Base-by-base conservation (phyloP, 2,329 filamentous ascomycete species). In the Magnaporthiopsis poae region DNA sequence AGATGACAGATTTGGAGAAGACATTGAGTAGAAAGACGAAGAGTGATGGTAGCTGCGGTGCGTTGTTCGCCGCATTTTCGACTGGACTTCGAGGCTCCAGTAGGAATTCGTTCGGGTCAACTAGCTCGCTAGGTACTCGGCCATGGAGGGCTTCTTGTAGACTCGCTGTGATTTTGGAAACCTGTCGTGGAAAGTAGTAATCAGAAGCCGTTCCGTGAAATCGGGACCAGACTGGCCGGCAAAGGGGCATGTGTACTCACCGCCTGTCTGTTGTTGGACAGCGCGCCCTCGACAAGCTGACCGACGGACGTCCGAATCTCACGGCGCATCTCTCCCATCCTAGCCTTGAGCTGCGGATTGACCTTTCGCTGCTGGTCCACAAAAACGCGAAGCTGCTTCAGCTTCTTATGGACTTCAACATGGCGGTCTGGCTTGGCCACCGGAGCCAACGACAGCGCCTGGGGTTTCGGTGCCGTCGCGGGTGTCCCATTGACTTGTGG, bases 11-110 rank as follows among this genome's bases (percentile, higher is more conserved):
- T 75, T 94, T 94, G 68, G 87, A 79, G 68, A 93, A 85, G 61
- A 88, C 84, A 70, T 90, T 91, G 67, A 93, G 80, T 3, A 90
- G 81, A 73, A 91, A 94, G n/a, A 93, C 75, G 66, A 89, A 83
- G 8, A 89, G 74, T 0, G 82, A 84, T 0, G 88, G 84, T 8
- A 86, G 78, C 52, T 80, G 75, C 63, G 72, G 69, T 18, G 80
- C 80, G 69, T 83, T 83, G 68, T 78, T 72, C 18, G 69, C n/a
- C 18, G 77, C 79, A 15, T 77, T 79, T 39, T 79, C 73, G 2
- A 77, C 74, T 0, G 80, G 78, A 13, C 75, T 66, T 77, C 77
- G 66, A 29, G 76, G 74, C 35, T 77, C 74, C 18, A 78, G 76
- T 64, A 86, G 72, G 71, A 84, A 86, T 60, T 80, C 75, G 64